A percentile compares a stretch with the other conserved stretches of the same genome.
phyloP scores from a whole-genome alignment of 2,329 filamentous ascomycete genomes.

The Claviceps cyperi region DNA sequence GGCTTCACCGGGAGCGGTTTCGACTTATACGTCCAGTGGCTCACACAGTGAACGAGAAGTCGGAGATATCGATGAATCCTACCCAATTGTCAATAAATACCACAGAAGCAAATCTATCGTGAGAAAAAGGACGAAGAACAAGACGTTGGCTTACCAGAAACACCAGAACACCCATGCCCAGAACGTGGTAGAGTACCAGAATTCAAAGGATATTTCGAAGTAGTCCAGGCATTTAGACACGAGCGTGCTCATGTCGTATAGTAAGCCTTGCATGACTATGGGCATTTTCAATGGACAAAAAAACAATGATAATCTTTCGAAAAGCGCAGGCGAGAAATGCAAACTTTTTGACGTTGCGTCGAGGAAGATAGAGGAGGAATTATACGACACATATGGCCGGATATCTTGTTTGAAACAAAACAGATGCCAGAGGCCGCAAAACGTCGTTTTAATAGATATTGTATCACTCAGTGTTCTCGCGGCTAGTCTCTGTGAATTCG shows the following conservation, averaged over 20 bases:
- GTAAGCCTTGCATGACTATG: not conserved
- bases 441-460: not conserved
- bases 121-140: not conserved
- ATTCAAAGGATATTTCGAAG: slow-evolving; percentile 15
- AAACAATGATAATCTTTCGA: not conserved
- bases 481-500: not conserved
- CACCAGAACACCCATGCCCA: slow-evolving; percentile 30
- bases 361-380: not conserved
- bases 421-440: not conserved
- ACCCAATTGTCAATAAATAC: not conserved
- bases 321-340: not conserved
- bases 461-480: not conserved
- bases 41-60: slow-evolving; percentile 69
- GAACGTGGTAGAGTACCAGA: slow-evolving; percentile 30
- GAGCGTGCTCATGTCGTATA: slow-evolving; percentile 7
- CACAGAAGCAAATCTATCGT: not conserved
- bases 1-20: slow-evolving; percentile 71
- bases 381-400: not conserved
- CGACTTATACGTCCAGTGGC: slow-evolving; percentile 77
- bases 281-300: not conserved
- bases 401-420: not conserved
- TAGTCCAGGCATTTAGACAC: slow-evolving; percentile 4
- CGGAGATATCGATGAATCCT: slow-evolving; percentile 83
- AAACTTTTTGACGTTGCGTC: not conserved
- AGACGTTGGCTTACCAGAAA: slow-evolving; percentile 31